Evolutionary conservation across 768 basidiomycete species (phyloP), one percentile per base, ranked within the genome.

Genomic region (Fistulinella prunicolor): DNA sequence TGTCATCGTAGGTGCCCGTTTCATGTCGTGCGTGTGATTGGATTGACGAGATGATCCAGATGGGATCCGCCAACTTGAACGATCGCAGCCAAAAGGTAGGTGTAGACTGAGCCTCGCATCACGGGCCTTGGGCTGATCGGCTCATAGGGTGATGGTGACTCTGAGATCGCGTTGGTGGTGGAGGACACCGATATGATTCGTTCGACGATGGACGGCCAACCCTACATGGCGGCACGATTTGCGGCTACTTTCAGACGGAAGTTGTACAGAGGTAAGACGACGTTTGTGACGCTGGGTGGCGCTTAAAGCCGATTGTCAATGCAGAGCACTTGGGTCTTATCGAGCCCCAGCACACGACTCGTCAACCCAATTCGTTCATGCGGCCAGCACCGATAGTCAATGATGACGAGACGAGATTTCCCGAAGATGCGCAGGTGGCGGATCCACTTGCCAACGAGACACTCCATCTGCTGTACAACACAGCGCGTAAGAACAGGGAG

Each of bases 41-140:
- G 30, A 52, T 46, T 4, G 23, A 57, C 39, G 22, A 50, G 19
- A 17, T 17, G 13, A 19, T 26, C 32, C 22, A 91, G 89, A 88
- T 94, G 77, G 94, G 95, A 28, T 93, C 89, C 35, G 94, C 95
- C 14, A 98, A 97, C 64, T 63, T 94, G 55, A 94, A 94, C 51
- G 92, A 94, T 59, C 83, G 91, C 13, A 86, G 83, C 45, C 89
- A 91, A 68, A 85, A 79, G 77, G 85, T 79, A 50, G 32, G 66
- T 32, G 4, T 9, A 19, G 14, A 22, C 19, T 28, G 13, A 20
- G 17, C 32, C 6, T 21, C 16, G 6, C 26, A 17, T 28, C 28
- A n/a, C 10, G 39, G 22, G 39, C 30, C 26, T 23, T 42, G 24
- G 21, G 40, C 44, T 65, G 24, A 53, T 30, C n/a, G 29, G 6